phyloP scores from a whole-genome alignment of 306 rosid genomes.

The Malus asiatica region DNA sequence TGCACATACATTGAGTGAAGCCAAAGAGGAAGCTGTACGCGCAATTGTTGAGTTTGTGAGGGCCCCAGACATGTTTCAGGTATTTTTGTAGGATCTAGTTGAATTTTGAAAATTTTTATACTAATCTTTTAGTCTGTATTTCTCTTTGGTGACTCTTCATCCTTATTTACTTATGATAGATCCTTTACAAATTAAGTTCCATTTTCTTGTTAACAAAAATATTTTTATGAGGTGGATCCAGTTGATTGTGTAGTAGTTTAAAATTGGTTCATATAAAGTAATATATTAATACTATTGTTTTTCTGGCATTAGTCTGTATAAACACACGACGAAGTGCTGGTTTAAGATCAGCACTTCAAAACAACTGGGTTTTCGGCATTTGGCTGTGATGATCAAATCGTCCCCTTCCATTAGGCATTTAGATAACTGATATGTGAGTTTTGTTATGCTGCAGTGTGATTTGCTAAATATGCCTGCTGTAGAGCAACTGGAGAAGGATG shows the following conservation, averaged over 20 bases:
- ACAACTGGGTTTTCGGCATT: not conserved
- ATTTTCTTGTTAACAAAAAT: too few relatives aligned
- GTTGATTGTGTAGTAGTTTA: not conserved
- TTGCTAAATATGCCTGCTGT: slow-evolving; percentile 77
- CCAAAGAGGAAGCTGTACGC: slow-evolving; percentile 84
- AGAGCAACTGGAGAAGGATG: slow-evolving; percentile 85
- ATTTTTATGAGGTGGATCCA: not conserved
- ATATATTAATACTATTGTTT: not conserved
- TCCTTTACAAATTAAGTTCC: too few relatives aligned
- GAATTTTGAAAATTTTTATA: not conserved
- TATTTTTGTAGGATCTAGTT: slow-evolving; percentile 14
- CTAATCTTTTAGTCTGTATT: too few relatives aligned
- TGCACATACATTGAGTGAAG: slow-evolving; percentile 49
- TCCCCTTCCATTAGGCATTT: not conserved
- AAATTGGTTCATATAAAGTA: not conserved
- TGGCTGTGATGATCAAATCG: not conserved
- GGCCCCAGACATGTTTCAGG: slow-evolving; percentile 83
- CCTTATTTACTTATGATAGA: not conserved
- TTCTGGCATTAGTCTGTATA: not conserved
- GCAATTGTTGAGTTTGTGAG: slow-evolving; percentile 82
- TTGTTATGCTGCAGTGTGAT: slow-evolving; percentile 60
- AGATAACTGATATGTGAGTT: not conserved
- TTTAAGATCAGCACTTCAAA: not conserved
- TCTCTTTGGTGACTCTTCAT: too few relatives aligned
- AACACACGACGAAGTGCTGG: not conserved